Conservation (phyloP, 2,329 filamentous ascomycete genomes). For the Ascocoryne sarcoides region DNA sequence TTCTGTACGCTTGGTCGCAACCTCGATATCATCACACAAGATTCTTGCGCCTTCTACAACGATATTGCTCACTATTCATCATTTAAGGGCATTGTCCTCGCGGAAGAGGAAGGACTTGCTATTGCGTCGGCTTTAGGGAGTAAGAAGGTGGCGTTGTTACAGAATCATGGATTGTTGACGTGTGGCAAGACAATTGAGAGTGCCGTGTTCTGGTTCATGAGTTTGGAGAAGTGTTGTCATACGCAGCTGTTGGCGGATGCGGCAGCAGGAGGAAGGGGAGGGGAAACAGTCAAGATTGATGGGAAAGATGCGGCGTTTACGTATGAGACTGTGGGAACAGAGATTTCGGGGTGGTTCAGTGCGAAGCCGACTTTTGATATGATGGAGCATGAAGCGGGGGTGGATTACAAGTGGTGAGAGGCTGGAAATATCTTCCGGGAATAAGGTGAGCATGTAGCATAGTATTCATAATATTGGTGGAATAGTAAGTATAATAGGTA, state of each 20-base stretch:
- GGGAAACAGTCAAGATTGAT: slow-evolving; percentile 55
- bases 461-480: too few species aligned
- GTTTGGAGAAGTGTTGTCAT: slow-evolving; percentile 40
- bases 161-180: slow-evolving; percentile 47
- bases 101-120: slow-evolving; percentile 39
- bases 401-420: slow-evolving; percentile 25
- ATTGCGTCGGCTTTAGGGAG: slow-evolving; percentile 40
- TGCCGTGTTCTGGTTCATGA: slow-evolving; percentile 46
- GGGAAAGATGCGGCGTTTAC: slow-evolving; percentile 62
- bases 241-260: slow-evolving; percentile 47
- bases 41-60: slow-evolving; percentile 44
- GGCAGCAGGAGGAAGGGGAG: slow-evolving; percentile 52
- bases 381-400: slow-evolving; percentile 45
- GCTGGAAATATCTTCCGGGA: background rate
- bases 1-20: slow-evolving; percentile 53
- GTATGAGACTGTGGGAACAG: slow-evolving; percentile 53
- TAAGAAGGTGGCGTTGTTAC: slow-evolving; percentile 44
- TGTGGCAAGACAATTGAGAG: slow-evolving; percentile 41
- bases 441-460: too few species aligned
- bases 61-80: slow-evolving; percentile 32
- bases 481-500: background rate
- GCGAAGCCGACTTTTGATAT: slow-evolving; percentile 66
- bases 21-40: slow-evolving; percentile 51
- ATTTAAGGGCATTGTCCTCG: slow-evolving; percentile 45
- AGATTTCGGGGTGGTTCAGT: slow-evolving; percentile 58